A percentile compares a stretch with the other conserved stretches of the same genome.
These are phyloP conservation scores for Magnaporthiopsis incrustans DNA, from an alignment of 2,329 filamentous ascomycete genomes.

Conservation along the genomic window DNA sequence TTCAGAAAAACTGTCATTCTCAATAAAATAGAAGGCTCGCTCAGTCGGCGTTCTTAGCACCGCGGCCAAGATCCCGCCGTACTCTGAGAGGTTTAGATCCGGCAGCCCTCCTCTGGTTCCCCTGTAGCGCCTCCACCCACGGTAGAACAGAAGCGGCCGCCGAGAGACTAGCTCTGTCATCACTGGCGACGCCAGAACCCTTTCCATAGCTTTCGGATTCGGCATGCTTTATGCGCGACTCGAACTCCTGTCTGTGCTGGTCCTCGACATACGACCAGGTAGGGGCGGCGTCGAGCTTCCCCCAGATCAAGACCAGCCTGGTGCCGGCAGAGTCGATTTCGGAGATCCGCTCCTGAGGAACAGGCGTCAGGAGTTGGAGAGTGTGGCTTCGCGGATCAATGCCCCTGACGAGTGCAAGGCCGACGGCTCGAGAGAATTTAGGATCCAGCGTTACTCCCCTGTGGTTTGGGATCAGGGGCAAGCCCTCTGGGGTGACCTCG, in stretches of 20 bases:
- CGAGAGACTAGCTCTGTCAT: conserved; percentile 16
- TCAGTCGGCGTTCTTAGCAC: conserved; percentile 12
- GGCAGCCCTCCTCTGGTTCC: conserved; percentile 45
- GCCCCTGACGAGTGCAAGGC: conserved; percentile 61
- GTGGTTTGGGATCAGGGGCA: conserved; percentile 55
- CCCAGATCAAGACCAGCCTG: conserved; percentile 55
- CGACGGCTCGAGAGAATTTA: conserved; percentile 47
- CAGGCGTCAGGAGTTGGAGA: conserved; percentile 60
- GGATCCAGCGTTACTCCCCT: conserved; percentile 52
- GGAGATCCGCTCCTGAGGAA: conserved; percentile 32
- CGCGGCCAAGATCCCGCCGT: conserved; percentile 50
- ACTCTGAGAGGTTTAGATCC: conserved; percentile 58
- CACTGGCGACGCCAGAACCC: conserved; percentile 13
- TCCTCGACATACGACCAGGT: conserved; percentile 65
- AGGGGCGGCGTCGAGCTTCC: conserved; percentile 57
- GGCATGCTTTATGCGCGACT: conserved; percentile 15
- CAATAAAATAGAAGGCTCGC: neutral
- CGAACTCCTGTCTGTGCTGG: conserved; percentile 32
- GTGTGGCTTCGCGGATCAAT: conserved; percentile 47
- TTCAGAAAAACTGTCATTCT: too few relatives aligned
- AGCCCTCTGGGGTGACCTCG: conserved; percentile 37
- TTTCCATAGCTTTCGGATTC: neutral
- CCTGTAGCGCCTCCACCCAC: conserved; percentile 52
- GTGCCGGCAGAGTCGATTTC: conserved; percentile 32
- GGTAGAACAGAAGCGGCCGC: conserved; percentile 30